phyloP scores from a whole-genome alignment of 1,284 basidiomycete genomes.

The Volvariella surrecta region DNA sequence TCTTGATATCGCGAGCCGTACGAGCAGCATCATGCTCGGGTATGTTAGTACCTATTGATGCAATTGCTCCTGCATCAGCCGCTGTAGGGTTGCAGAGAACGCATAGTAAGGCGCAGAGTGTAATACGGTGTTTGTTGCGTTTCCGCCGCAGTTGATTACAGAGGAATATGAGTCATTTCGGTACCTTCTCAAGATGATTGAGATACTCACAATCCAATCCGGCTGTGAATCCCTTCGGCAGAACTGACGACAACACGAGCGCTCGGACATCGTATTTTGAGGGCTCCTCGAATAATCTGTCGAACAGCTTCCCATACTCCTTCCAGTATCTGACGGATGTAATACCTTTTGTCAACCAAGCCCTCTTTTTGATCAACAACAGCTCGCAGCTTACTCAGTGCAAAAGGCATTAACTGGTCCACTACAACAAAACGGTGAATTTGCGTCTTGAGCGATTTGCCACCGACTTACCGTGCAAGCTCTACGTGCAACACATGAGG shows the following conservation, averaged over 20 bases:
- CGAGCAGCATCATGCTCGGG: slow-evolving; percentile 41
- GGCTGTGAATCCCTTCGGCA: slow-evolving; percentile 72
- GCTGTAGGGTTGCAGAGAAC: neutral
- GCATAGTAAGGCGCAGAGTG: too few relatives aligned
- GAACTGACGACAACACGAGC: slow-evolving; percentile 62
- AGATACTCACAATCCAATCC: slow-evolving; percentile 65
- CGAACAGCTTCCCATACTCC: slow-evolving; percentile 57
- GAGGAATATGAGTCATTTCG: slow-evolving; percentile 26
- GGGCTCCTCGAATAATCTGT: slow-evolving; percentile 38
- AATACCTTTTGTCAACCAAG: neutral
- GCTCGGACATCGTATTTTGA: slow-evolving; percentile 45
- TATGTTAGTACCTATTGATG: neutral
- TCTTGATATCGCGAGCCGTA: slow-evolving; percentile 38
- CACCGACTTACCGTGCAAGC: slow-evolving; percentile 34
- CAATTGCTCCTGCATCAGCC: neutral
- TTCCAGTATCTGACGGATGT: slow-evolving; percentile 56
- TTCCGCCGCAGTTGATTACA: too few relatives aligned
- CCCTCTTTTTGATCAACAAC: neutral
- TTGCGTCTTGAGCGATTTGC: too few relatives aligned
- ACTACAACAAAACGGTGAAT: slow-evolving; percentile 24
- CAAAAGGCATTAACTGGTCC: slow-evolving; percentile 73
- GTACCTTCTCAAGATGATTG: slow-evolving; percentile 12
- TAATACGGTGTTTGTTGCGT: slow-evolving; percentile 13
- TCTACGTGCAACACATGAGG: slow-evolving; percentile 48
- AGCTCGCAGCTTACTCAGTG: slow-evolving; percentile 31